Conservation (phyloP, 2,329 filamentous ascomycete genomes). For the Zymoseptoria pseudotritici region DNA sequence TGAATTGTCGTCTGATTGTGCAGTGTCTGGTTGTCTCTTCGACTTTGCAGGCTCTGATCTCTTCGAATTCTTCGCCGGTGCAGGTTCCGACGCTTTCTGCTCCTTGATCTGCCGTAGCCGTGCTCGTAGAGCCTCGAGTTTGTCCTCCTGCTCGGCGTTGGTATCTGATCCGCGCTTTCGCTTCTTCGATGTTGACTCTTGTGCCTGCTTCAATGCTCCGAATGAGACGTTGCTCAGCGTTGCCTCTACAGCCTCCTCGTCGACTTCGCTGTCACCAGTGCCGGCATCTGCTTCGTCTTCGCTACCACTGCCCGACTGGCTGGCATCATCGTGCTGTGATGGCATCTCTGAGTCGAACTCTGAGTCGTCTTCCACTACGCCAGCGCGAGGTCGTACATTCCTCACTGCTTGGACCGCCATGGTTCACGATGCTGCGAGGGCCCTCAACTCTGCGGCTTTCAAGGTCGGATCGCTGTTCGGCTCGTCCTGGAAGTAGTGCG, state of each 20-base stretch:
- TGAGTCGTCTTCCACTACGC: conserved; percentile 8
- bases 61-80: neutral
- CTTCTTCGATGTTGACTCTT: conserved; percentile 54
- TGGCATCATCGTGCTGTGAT: conserved; percentile 24
- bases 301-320: conserved; percentile 13
- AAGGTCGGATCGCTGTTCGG: neutral
- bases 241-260: conserved; percentile 37
- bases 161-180: conserved; percentile 37
- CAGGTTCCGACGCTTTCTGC: conserved; percentile 25
- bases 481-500: neutral
- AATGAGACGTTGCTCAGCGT: conserved; percentile 65
- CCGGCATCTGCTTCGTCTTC: conserved; percentile 24
- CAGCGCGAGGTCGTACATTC: conserved; percentile 13
- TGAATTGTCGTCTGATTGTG: conserved; percentile 17
- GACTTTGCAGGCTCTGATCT: neutral
- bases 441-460: neutral
- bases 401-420: conserved; percentile 6
- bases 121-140: conserved; percentile 39
- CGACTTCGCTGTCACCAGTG: conserved; percentile 28
- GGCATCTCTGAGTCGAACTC: conserved; percentile 6
- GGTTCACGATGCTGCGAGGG: neutral
- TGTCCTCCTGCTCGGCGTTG: conserved; percentile 36
- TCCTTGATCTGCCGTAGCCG: conserved; percentile 38
- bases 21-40: conserved; percentile 15
- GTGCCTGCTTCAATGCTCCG: conserved; percentile 80